phyloP scores from a whole-genome alignment of 345 rosid genomes.

The Arabidopsis thaliana region TAIR10.1 NC_003071.7:13860501-13861000 shows the following conservation, averaged over 20 bases:
- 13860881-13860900: neutral
- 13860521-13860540: fast-evolving
- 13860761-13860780: constrained; percentile 16
- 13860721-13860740: constrained; percentile 1
- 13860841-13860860: neutral
- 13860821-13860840: constrained; percentile 30
- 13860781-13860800: neutral
- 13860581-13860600: fast-evolving
- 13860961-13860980: fast-evolving
- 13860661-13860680: constrained; percentile 27
- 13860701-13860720: constrained; percentile 18
- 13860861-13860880: neutral
- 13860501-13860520: neutral
- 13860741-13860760: constrained; percentile 28
- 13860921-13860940: neutral
- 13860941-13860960: neutral
- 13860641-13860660: neutral
- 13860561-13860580: fast-evolving
- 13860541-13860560: constrained; percentile 7
- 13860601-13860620: neutral
- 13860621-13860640: neutral
- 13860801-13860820: constrained; percentile 1
- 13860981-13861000: constrained; percentile 11
- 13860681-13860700: constrained; percentile 26
- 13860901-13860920: constrained; percentile 30